These are phyloP conservation scores for Azolla pinnata DNA, from an alignment of 75 land plant genomes.

Conservation along the genomic window DNA sequence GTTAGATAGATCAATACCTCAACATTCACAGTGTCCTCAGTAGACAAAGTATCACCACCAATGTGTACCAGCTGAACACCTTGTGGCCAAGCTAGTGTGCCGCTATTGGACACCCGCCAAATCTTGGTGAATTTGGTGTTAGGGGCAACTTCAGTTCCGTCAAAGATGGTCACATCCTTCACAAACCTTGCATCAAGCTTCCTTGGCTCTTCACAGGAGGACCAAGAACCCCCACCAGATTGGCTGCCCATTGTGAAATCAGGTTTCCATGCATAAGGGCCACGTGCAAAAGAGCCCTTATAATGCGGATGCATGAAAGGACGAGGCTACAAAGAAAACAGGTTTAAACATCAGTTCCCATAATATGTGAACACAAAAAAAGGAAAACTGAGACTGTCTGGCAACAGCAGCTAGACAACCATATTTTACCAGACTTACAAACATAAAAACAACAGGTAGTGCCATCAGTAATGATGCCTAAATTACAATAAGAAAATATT, in stretches of 20 bases:
- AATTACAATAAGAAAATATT: neutral
- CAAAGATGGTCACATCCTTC: conserved; percentile 67
- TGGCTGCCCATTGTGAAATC: neutral
- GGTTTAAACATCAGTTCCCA: neutral
- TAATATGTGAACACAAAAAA: neutral
- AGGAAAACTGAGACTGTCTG: neutral
- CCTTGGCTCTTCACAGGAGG: neutral
- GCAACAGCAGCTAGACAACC: too few species aligned
- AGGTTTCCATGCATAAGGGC: neutral
- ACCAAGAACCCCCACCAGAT: neutral
- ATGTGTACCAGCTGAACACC: conserved; percentile 65
- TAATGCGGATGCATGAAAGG: neutral
- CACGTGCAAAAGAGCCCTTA: neutral
- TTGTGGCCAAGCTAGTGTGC: conserved; percentile 54
- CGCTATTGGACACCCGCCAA: conserved; percentile 85
- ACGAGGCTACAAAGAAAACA: neutral
- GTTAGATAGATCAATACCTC: too few species aligned
- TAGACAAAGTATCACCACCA: conserved; percentile 54
- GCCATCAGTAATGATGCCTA: too few species aligned
- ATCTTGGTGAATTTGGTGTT: conserved; percentile 70
- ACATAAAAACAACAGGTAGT: too few species aligned
- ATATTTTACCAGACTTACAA: too few species aligned
- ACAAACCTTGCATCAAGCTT: conserved; percentile 66
- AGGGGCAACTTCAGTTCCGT: conserved; percentile 66
- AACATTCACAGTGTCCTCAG: conserved; percentile 21